Percentiles rank a stretch among this genome's conserved stretches.
Conservation (phyloP, 2,329 filamentous ascomycete species). For the Claviceps sp. region DNA sequence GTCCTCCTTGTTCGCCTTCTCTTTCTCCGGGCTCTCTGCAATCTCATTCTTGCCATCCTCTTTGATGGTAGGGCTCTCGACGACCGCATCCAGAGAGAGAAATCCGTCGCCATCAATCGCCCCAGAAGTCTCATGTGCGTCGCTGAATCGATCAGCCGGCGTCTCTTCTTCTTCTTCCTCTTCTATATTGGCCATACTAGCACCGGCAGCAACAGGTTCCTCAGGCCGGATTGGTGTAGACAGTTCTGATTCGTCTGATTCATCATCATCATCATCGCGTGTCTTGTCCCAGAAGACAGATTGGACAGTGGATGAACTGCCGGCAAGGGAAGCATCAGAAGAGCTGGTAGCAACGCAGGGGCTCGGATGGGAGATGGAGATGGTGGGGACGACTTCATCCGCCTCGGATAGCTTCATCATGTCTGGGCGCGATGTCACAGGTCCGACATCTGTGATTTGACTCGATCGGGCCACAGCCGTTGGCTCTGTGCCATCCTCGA, state of each 20-base stretch:
- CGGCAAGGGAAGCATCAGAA: background rate
- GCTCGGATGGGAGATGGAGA: slow-evolving; percentile 5
- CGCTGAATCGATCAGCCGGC: slow-evolving; percentile 55
- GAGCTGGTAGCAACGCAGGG: background rate
- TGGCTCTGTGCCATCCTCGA: slow-evolving; percentile 3
- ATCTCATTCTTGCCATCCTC: slow-evolving; percentile 13
- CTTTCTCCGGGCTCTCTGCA: slow-evolving; percentile 1
- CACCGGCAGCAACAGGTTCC: slow-evolving; percentile 10
- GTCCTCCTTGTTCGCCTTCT: background rate
- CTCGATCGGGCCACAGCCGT: background rate
- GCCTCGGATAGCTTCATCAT: background rate
- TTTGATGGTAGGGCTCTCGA: slow-evolving; percentile 39
- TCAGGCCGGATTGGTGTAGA: slow-evolving; percentile 8
- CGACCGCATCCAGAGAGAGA: slow-evolving; percentile 58
- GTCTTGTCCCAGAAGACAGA: background rate
- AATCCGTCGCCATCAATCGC: slow-evolving; percentile 55
- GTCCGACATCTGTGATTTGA: background rate
- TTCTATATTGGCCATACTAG: slow-evolving; percentile 25
- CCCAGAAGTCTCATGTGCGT: slow-evolving; percentile 61
- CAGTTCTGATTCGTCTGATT: slow-evolving; percentile 3
- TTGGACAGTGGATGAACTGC: slow-evolving; percentile 3
- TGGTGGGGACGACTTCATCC: background rate
- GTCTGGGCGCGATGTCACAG: slow-evolving; percentile 3
- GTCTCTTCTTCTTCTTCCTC: slow-evolving; percentile 29
- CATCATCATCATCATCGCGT: background rate